Evolutionary conservation across 768 basidiomycete genomes (phyloP), one percentile per base, ranked within the genome.

Genomic region (Sistotremastrum suecicum): DNA sequence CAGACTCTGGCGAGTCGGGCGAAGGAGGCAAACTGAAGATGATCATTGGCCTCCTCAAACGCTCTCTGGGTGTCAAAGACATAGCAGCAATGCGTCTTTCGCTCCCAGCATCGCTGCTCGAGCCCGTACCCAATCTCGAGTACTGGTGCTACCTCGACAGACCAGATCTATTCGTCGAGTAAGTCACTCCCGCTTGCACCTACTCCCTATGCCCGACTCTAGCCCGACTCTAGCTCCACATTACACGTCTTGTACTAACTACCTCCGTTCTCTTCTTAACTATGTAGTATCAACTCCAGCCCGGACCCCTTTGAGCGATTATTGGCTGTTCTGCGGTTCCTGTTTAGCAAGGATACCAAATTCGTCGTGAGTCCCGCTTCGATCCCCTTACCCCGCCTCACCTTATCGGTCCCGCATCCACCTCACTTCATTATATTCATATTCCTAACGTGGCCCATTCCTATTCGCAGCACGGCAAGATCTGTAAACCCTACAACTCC

Each of bases 21-120:
- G 92, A 97, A 60, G 86, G 88, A 49, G 84, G 88, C 41, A 92
- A 85, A 71, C 69, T 95, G 49, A 91, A 84, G 74, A 90, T 92
- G 80, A 87, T 97, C 42, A 68, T 97, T 11, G 79, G 83, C 58
- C 75, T 97, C 45, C 76, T 92, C 52, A 91, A 89, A 69, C 88
- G 83, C 63, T 90, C 76, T 54, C 69, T 95, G 33, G 91, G 90
- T 5, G 89, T 94, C 39, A 91, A 92, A 65, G 92, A 95, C 59
- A 87, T 97, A 50, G 91, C 90, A 50, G 72, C 90, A 33, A 86
- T 95, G 91, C 86, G 91, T 41, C 66, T 97, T 31, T 95, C 91
- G 0, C 66, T 97, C 37, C 92, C 92, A 3, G 91, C 92, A 9
- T 92, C 89, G 39, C 63, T 97, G 41, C 73, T 97, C 38, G 92